These are phyloP conservation scores for Thymus mandschuricus DNA, from an alignment of 257 asterid species.

Conservation along the genomic window DNA sequence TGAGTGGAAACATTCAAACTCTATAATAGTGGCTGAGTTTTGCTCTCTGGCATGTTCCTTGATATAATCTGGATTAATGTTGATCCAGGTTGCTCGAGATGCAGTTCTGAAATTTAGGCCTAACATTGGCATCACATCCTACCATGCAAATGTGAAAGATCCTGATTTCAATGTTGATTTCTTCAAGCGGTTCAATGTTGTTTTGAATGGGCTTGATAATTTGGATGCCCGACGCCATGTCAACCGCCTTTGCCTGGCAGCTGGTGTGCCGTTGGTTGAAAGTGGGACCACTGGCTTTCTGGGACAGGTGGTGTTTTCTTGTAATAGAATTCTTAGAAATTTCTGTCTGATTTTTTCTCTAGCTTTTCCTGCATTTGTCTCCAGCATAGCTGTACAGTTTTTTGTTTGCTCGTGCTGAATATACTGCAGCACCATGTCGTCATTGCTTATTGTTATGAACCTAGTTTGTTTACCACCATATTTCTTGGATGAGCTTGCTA, in stretches of 20 bases:
- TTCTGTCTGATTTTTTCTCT: constrained; percentile 10
- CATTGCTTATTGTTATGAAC: constrained; percentile 11
- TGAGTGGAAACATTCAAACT: constrained; percentile 38
- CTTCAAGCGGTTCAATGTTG: constrained; percentile 85
- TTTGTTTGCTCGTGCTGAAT: constrained; percentile 4
- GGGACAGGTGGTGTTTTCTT: constrained; percentile 78
- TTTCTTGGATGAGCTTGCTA: constrained; percentile 9
- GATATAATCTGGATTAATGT: constrained; percentile 32
- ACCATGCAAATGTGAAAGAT: constrained; percentile 93
- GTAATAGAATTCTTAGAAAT: constrained; percentile 22
- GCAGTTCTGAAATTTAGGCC: constrained; percentile 96
- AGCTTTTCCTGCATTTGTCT: constrained; percentile 3
- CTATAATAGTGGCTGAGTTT: constrained; percentile 20
- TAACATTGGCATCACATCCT: constrained; percentile 75
- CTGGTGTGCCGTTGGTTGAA: constrained; percentile 91
- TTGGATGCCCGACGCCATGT: constrained; percentile 99
- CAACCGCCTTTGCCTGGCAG: constrained; percentile 97
- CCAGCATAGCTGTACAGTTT: constrained; percentile 12
- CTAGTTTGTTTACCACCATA: not conserved
- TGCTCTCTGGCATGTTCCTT: constrained; percentile 17
- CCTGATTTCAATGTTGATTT: constrained; percentile 92
- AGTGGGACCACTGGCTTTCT: constrained; percentile 99
- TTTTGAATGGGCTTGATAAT: constrained; percentile 96
- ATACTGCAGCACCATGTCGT: not conserved
- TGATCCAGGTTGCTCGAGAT: constrained; percentile 92